A percentile compares a stretch with the other conserved stretches of the same genome.
These are phyloP conservation scores for Hygrophorus russula DNA, from an alignment of 768 basidiomycete species.

Conservation along the genomic window DNA sequence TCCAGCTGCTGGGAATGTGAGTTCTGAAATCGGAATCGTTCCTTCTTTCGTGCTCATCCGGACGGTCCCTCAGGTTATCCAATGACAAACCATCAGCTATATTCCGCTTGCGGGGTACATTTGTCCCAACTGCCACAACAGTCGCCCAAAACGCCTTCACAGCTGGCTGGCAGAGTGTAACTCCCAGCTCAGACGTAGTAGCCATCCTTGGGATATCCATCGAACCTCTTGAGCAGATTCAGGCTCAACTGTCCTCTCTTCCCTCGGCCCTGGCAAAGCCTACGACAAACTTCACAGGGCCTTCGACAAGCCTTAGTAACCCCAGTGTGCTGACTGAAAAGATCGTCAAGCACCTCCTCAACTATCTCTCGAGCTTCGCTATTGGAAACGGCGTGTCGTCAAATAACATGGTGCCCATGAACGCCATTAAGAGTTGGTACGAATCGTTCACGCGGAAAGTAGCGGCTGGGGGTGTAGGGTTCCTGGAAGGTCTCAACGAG, in stretches of 20 bases:
- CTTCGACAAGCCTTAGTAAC: slow-evolving; percentile 14
- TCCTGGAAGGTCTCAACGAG: slow-evolving; percentile 43
- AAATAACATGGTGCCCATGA: slow-evolving; percentile 51
- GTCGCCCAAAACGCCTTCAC: slow-evolving; percentile 29
- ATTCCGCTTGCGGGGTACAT: slow-evolving; percentile 67
- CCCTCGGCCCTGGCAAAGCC: slow-evolving; percentile 21
- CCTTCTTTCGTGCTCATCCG: not conserved
- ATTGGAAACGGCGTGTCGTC: slow-evolving; percentile 31
- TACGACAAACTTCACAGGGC: slow-evolving; percentile 12
- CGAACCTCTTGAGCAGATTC: slow-evolving; percentile 59
- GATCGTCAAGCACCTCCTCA: slow-evolving; percentile 64
- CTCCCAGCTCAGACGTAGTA: slow-evolving; percentile 35
- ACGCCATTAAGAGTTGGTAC: slow-evolving; percentile 58
- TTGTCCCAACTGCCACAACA: slow-evolving; percentile 25
- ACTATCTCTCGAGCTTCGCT: slow-evolving; percentile 61
- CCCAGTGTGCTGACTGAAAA: slow-evolving; percentile 52
- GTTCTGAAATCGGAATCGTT: slow-evolving; percentile 15
- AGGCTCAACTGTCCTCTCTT: slow-evolving; percentile 41
- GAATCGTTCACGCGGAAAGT: slow-evolving; percentile 54
- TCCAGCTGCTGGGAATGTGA: slow-evolving; percentile 77
- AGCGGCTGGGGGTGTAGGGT: slow-evolving; percentile 44
- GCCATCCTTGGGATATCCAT: slow-evolving; percentile 73
- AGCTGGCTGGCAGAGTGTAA: slow-evolving; percentile 15
- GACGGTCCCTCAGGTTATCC: slow-evolving; percentile 48
- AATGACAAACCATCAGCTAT: slow-evolving; percentile 87